These are phyloP conservation scores for Chrysosporium keratinophilum DNA, from an alignment of 2,329 filamentous ascomycete genomes.

Conservation along the genomic window DNA sequence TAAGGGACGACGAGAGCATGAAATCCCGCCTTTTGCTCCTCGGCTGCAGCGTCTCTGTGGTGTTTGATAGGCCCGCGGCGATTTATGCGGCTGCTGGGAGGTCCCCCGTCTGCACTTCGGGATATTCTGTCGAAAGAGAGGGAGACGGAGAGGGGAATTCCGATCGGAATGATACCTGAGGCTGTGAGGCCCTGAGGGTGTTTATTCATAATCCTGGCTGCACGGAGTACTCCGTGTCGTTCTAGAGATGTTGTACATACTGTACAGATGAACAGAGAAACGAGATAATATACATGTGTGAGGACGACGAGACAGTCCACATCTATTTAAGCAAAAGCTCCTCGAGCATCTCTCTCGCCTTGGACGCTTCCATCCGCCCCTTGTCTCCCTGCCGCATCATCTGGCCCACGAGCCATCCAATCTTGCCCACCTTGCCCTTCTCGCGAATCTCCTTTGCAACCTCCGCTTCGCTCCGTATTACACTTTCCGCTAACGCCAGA, in stretches of 20 bases:
- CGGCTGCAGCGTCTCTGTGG: too few species aligned
- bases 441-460: constrained; percentile 51
- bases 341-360: constrained; percentile 46
- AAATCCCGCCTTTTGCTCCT: too few species aligned
- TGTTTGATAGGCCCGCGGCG: too few species aligned
- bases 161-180: neutral
- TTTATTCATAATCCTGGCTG: neutral
- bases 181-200: neutral
- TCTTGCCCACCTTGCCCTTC: constrained; percentile 53
- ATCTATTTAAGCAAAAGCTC: constrained; percentile 34
- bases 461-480: constrained; percentile 46
- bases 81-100: neutral
- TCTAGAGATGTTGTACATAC: neutral
- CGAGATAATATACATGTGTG: neutral
- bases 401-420: constrained; percentile 58
- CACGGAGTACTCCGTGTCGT: too few species aligned
- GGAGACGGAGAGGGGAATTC: neutral
- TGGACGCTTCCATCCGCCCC: constrained; percentile 51
- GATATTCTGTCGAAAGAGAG: neutral
- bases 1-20: neutral
- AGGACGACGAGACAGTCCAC: neutral
- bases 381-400: constrained; percentile 54
- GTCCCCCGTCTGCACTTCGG: too few species aligned
- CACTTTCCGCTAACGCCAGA: constrained; percentile 41
- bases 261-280: neutral